These are phyloP conservation scores for Solanum appendiculatum DNA, from an alignment of 257 asterid species.

Conservation along the genomic window DNA sequence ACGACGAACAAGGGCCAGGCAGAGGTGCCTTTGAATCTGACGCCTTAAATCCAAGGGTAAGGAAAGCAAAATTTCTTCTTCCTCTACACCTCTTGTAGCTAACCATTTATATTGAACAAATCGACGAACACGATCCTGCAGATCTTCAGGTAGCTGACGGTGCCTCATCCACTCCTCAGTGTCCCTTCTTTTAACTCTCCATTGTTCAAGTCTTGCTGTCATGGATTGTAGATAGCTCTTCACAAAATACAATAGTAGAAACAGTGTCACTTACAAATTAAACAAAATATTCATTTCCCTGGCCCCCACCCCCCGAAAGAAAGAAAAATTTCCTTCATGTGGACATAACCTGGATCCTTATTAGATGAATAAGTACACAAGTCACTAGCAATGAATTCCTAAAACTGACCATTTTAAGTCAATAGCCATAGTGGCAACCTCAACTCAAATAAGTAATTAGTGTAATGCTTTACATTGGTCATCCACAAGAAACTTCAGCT, in stretches of 20 bases:
- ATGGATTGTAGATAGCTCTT: conserved; percentile 81
- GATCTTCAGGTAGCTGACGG: conserved; percentile 67
- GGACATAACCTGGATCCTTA: background rate
- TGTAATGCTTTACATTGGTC: background rate
- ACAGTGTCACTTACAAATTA: background rate
- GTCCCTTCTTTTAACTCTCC: conserved; percentile 76
- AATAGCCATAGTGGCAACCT: background rate
- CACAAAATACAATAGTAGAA: conserved; percentile 2
- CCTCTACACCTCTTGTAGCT: conserved; percentile 82
- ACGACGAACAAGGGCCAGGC: conserved; percentile 77
- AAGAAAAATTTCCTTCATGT: background rate
- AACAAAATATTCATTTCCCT: background rate
- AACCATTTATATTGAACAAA: conserved; percentile 83
- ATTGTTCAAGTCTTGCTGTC: conserved; percentile 82
- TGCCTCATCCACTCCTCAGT: conserved; percentile 97
- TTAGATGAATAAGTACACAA: background rate
- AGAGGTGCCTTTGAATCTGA: conserved; percentile 80
- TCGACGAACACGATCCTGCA: conserved; percentile 73
- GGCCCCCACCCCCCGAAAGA: background rate
- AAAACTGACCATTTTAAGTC: background rate
- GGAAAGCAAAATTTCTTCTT: conserved; percentile 56
- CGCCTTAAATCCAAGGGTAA: conserved; percentile 72
- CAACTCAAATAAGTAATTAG: background rate
- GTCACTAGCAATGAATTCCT: background rate
- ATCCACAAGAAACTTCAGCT: background rate